These are phyloP conservation scores for Dryas integrifolia DNA, from an alignment of 331 rosid species.

Conservation along the genomic window DNA sequence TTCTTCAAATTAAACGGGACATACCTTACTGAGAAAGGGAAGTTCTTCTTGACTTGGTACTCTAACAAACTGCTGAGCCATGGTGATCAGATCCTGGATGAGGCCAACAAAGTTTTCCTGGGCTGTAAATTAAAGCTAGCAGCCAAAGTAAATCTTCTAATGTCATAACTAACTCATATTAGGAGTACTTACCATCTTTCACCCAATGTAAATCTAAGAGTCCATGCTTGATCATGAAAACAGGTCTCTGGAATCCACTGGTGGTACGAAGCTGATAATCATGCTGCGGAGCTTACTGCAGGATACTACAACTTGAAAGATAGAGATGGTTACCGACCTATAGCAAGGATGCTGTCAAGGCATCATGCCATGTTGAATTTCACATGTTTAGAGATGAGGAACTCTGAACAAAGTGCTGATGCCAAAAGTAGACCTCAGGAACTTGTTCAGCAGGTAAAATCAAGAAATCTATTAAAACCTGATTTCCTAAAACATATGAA, in stretches of 20 bases:
- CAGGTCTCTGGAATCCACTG: constrained; percentile 94
- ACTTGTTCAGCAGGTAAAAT: constrained; percentile 79
- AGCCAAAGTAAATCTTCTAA: constrained; percentile 55
- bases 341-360: constrained; percentile 67
- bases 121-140: constrained; percentile 66
- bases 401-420: constrained; percentile 59
- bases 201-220: constrained; percentile 17
- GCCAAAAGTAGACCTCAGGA: constrained; percentile 74
- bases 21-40: constrained; percentile 68
- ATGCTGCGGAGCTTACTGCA: constrained; percentile 85
- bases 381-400: constrained; percentile 86
- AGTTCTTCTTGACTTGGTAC: constrained; percentile 88
- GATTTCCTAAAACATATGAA: not conserved
- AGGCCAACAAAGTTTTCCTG: constrained; percentile 70
- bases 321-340: constrained; percentile 83
- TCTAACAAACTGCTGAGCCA: constrained; percentile 70
- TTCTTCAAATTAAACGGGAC: constrained; percentile 73
- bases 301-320: constrained; percentile 71
- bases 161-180: constrained; percentile 3
- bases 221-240: constrained; percentile 26
- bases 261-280: constrained; percentile 66
- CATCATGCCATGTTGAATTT: constrained; percentile 68
- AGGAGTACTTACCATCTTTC: constrained; percentile 14
- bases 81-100: constrained; percentile 75
- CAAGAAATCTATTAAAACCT: constrained; percentile 1